A percentile compares a stretch with the other conserved stretches of the same genome.
These are phyloP conservation scores for Capronia americana DNA, from an alignment of 2,329 filamentous ascomycete genomes.

Conservation along the genomic window DNA sequence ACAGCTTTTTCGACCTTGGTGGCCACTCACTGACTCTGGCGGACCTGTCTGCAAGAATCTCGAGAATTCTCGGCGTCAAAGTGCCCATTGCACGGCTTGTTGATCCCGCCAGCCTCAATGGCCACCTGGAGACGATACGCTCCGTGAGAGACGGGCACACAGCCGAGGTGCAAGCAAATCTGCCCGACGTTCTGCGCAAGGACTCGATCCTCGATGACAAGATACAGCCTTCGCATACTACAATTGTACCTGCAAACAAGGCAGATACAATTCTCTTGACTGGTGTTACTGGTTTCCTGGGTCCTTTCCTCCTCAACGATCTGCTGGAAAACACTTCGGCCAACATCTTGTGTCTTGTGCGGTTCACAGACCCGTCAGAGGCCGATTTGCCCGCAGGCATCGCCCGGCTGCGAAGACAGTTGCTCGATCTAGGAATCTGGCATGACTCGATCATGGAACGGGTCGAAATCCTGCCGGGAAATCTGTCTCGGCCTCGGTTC, in stretches of 20 bases:
- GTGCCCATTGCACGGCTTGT: conserved; percentile 74
- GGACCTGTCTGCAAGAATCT: conserved; percentile 73
- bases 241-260: conserved; percentile 65
- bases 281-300: conserved; percentile 77
- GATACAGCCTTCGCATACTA: conserved; percentile 64
- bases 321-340: conserved; percentile 72
- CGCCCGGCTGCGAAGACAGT: conserved; percentile 74
- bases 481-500: conserved; percentile 71
- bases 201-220: conserved; percentile 73
- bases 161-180: conserved; percentile 75
- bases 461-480: conserved; percentile 76
- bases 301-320: conserved; percentile 74
- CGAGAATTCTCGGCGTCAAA: conserved; percentile 73
- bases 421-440: conserved; percentile 81
- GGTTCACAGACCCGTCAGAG: conserved; percentile 70
- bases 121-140: conserved; percentile 74
- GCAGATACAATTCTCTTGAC: conserved; percentile 74
- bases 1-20: conserved; percentile 82
- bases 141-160: conserved; percentile 74
- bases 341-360: conserved; percentile 74
- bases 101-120: conserved; percentile 72
- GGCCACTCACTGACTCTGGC: conserved; percentile 81
- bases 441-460: conserved; percentile 77
- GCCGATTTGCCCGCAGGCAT: conserved; percentile 71
- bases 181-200: conserved; percentile 71